These are phyloP conservation scores for Vigna trinervia DNA, from an alignment of 306 rosid species.

Conservation along the genomic window DNA sequence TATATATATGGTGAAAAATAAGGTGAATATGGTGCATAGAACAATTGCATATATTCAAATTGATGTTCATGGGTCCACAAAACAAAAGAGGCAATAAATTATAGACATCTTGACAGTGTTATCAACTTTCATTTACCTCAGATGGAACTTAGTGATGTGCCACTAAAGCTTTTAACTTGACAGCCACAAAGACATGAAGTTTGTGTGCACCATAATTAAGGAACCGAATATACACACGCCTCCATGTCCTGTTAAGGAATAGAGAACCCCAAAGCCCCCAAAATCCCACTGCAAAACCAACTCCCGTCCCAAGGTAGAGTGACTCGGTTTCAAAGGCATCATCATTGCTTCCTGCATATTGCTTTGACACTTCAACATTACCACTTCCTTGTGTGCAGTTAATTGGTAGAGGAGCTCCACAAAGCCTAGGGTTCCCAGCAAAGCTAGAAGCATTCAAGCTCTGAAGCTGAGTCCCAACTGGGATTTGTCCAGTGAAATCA, in stretches of 20 bases:
- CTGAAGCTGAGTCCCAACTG: constrained; percentile 47
- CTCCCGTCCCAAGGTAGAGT: constrained; percentile 41
- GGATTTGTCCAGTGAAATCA: constrained; percentile 44
- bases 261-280: constrained; percentile 33
- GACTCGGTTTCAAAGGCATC: background rate
- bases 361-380: background rate
- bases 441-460: constrained; percentile 26
- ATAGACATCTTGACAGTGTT: background rate
- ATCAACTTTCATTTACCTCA: background rate
- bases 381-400: background rate
- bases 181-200: constrained; percentile 11
- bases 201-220: background rate
- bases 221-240: constrained; percentile 32
- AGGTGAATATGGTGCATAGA: background rate
- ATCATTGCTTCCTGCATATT: constrained; percentile 5
- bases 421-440: constrained; percentile 40
- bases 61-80: background rate
- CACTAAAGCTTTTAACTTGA: background rate
- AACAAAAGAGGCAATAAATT: background rate
- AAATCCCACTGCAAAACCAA: constrained; percentile 43
- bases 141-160: background rate
- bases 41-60: no score
- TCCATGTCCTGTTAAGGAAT: constrained; percentile 31
- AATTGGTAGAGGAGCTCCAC: constrained; percentile 40
- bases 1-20: background rate